A percentile compares a stretch with the other conserved stretches of the same genome.
phyloP scores from a whole-genome alignment of 2,329 filamentous ascomycete genomes.

The Immersiporthe knoxdaviesiana region DNA sequence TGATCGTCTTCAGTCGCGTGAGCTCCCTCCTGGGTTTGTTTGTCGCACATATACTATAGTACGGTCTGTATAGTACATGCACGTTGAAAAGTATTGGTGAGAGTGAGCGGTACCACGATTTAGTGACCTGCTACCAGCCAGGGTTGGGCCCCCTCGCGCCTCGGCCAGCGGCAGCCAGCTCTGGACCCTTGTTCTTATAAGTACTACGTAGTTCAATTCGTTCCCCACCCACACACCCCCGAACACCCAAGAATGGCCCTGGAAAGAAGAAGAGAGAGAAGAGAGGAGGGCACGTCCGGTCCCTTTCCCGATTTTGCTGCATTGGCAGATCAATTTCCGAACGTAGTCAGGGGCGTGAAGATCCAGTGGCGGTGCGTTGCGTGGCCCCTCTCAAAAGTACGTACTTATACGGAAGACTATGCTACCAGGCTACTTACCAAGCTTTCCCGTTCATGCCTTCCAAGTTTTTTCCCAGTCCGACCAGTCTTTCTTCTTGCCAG shows the following conservation, averaged over 20 bases:
- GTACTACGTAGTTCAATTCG: background rate
- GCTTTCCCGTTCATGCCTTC: background rate
- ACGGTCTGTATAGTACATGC: no score
- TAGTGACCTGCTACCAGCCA: no score
- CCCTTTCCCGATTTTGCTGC: background rate
- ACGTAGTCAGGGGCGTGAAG: background rate
- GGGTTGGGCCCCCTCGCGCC: no score
- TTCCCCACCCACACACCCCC: no score
- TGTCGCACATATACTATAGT: no score
- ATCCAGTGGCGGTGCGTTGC: slow-evolving; percentile 20
- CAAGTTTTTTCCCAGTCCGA: background rate
- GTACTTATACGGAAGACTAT: no score
- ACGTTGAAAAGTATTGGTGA: no score
- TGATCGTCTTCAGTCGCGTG: background rate
- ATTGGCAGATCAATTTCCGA: slow-evolving; percentile 19
- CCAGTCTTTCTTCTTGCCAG: no score
- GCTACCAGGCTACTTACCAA: no score
- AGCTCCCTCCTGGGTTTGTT: background rate
- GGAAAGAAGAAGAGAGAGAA: background rate
- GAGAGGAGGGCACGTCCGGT: background rate
- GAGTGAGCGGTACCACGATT: no score
- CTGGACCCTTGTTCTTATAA: background rate
- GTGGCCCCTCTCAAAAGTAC: background rate
- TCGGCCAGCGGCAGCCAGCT: background rate
- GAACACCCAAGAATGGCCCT: background rate